Evolutionary conservation across 1,139 yeast genomes (phyloP).

Genomic region (Yamadazyma buinensis): DNA sequence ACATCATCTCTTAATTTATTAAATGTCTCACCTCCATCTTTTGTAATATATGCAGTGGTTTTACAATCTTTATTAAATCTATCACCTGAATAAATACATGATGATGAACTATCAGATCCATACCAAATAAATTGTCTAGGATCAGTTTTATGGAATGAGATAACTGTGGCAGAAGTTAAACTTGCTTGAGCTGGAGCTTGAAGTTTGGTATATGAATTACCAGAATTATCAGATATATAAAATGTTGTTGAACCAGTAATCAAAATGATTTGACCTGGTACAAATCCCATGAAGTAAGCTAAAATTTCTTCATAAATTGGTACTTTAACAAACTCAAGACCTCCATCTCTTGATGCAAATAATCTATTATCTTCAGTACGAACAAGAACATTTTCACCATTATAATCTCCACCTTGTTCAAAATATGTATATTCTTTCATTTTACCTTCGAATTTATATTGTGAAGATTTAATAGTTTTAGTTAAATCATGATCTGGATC

Average conservation of each 20-base stretch:
- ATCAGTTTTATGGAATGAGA: slow-evolving; percentile 57
- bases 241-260: slow-evolving; percentile 50
- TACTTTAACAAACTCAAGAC: slow-evolving; percentile 51
- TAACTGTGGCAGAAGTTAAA: slow-evolving; percentile 30
- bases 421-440: slow-evolving; percentile 58
- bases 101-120: slow-evolving; percentile 37
- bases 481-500: slow-evolving; percentile 23
- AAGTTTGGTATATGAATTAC: slow-evolving; percentile 44
- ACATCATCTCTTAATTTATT: slow-evolving; percentile 47
- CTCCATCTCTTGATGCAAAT: slow-evolving; percentile 77
- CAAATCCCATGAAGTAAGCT: slow-evolving; percentile 57
- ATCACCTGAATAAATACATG: slow-evolving; percentile 56
- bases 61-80: slow-evolving; percentile 49
- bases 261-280: slow-evolving; percentile 62
- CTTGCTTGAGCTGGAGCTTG: slow-evolving; percentile 51
- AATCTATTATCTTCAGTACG: slow-evolving; percentile 50
- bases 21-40: slow-evolving; percentile 64
- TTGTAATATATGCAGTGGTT: slow-evolving; percentile 55
- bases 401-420: slow-evolving; percentile 32
- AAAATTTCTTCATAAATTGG: slow-evolving; percentile 47
- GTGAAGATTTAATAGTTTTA: slow-evolving; percentile 17
- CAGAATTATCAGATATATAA: slow-evolving; percentile 67
- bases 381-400: slow-evolving; percentile 72
- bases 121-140: slow-evolving; percentile 64
- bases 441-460: slow-evolving; percentile 37